Evolutionary conservation across 2,329 filamentous ascomycete species (phyloP), one percentile per base, ranked within the genome.

Genomic region (Ophiocordyceps camponoti-saundersi): DNA sequence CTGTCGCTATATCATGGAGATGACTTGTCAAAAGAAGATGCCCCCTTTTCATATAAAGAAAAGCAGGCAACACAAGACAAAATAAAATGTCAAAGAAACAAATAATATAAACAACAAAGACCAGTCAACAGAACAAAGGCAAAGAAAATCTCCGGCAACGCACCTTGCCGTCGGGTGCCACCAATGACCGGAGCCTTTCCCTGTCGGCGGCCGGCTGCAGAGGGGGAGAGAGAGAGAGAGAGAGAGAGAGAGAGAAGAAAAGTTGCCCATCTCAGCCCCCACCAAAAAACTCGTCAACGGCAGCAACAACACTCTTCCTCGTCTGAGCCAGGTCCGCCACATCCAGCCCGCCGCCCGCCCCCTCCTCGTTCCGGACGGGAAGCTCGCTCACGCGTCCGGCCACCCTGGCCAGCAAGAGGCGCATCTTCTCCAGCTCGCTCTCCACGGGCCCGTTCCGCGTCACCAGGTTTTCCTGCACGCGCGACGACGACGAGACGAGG

Each of bases 401-500:
- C 0, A 82, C 77, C 23, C 79, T 68, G 1, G 72, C 70, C 47
- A 82, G 66, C 50, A 87, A 61, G 52, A 79, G 67, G 32, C 79
- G 72, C 72, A 81, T 84, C 51, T 71, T 73, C 58, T 79, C 74
- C 47, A 87, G 64, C 61, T 86, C 82, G 46, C 65, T 66, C 57
- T 81, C 80, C 11, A 87, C 60, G 44, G 78, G 72, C 1, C 79
- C 77, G 56, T 81, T 74, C 30, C 74, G 72, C 45, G 77, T 80
- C 1, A 82, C 69, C 3, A 87, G 60, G 57, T 85, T 85, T 48
- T 76, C 72, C 58, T 87, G 82, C 7, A 82, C 63, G 8, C 62
- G 53, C 52, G 13, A 13, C 32, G 61, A 51, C 53, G 62, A 53
- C 3, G 44, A n/a, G n/a, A n/a, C n/a, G n/a, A n/a, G 42, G 55